These are phyloP conservation scores for Lagenidium sp. DNA, from an alignment of 352 stramenopile species.

Conservation along the genomic window DNA sequence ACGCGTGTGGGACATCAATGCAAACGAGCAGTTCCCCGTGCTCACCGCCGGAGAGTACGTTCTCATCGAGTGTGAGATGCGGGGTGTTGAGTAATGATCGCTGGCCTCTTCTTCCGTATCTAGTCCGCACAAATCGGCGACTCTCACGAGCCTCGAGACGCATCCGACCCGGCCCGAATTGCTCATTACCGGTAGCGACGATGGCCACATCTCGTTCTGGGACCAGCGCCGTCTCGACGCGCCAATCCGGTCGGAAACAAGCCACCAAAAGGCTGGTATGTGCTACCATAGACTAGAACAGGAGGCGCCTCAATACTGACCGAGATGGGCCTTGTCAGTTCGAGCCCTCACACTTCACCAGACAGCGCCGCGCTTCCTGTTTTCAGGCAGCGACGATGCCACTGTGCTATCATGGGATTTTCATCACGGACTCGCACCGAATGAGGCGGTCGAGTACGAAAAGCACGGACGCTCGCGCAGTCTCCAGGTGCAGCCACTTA, in stretches of 20 bases:
- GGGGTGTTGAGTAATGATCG: too few relatives aligned
- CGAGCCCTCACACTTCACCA: slow-evolving; percentile 60
- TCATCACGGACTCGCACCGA: slow-evolving; percentile 31
- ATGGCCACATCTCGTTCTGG: slow-evolving; percentile 64
- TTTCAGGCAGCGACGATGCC: slow-evolving; percentile 50
- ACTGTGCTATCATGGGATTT: slow-evolving; percentile 70
- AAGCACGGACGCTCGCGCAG: slow-evolving; percentile 9
- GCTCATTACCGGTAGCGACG: slow-evolving; percentile 56
- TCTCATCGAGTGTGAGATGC: too few relatives aligned
- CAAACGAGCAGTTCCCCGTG: slow-evolving; percentile 48
- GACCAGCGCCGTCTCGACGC: slow-evolving; percentile 58
- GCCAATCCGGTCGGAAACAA: slow-evolving; percentile 54
- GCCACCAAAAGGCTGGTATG: slow-evolving; percentile 48
- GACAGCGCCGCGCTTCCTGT: slow-evolving; percentile 52
- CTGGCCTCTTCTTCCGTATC: too few relatives aligned
- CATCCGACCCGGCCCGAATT: slow-evolving; percentile 73
- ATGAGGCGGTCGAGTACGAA: slow-evolving; percentile 57
- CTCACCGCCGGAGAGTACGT: slow-evolving; percentile 46
- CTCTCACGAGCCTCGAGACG: slow-evolving; percentile 55
- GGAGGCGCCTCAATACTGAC: too few relatives aligned
- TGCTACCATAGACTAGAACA: background rate
- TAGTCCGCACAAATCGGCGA: slow-evolving; percentile 24
- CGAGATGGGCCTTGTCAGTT: slow-evolving; percentile 16
- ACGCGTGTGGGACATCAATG: slow-evolving; percentile 62
- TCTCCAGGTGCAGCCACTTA: slow-evolving; percentile 25